Conservation (phyloP, 2,329 filamentous ascomycete genomes). For the Aquanectria penicillioides region DNA sequence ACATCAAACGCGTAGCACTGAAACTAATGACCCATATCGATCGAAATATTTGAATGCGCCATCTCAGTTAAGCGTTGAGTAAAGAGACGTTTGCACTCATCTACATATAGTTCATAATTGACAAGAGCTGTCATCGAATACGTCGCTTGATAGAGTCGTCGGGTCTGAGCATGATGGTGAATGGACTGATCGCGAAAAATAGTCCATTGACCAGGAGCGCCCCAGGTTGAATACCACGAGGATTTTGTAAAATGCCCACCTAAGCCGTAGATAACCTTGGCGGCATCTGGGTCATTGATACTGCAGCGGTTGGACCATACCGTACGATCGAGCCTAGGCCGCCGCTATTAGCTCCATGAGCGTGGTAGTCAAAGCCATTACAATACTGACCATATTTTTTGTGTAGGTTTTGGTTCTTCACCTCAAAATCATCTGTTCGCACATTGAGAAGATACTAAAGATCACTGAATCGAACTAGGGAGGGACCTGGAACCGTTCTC, state of each 20-base stretch:
- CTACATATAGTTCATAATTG: constrained; percentile 47
- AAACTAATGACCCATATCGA: constrained; percentile 48
- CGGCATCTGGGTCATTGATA: constrained; percentile 52
- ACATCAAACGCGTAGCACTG: constrained; percentile 55
- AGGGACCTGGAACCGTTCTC: constrained; percentile 40
- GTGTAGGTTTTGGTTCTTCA: constrained; percentile 43
- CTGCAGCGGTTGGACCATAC: constrained; percentile 59
- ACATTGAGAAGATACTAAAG: constrained; percentile 43
- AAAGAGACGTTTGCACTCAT: constrained; percentile 45
- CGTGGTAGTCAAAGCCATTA: fast-evolving
- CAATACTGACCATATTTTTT: constrained; percentile 38
- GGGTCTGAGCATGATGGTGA: constrained; percentile 38
- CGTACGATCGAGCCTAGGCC: constrained; percentile 52
- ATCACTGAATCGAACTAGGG: constrained; percentile 41
- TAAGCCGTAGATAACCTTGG: constrained; percentile 48
- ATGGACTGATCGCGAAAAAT: constrained; percentile 45
- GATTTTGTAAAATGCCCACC: constrained; percentile 47
- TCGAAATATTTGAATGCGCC: constrained; percentile 17
- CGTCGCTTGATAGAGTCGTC: constrained; percentile 41
- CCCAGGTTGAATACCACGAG: constrained; percentile 45
- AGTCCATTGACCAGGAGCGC: constrained; percentile 32
- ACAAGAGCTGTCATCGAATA: constrained; percentile 48
- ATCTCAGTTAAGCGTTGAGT: constrained; percentile 42
- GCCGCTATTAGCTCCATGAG: background rate
- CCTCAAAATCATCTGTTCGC: constrained; percentile 40